Evolutionary conservation across 192 early-diverging fungal genomes (phyloP).

Genomic region (Cladochytrium replicatum): DNA sequence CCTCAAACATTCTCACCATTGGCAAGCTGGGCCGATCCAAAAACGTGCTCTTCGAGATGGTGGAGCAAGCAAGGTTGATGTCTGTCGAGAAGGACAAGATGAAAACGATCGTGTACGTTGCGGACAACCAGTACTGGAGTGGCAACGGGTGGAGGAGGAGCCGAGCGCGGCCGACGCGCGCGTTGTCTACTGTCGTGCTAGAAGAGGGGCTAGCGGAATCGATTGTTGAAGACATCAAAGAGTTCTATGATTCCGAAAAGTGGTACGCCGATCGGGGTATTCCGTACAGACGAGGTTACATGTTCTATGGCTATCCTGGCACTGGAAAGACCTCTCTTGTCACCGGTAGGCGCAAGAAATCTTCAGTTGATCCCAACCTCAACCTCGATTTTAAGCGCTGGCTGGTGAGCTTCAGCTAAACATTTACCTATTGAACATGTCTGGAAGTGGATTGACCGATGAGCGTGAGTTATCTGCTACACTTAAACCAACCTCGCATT

Average conservation of each 20-base stretch:
- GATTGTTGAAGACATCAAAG: conserved; percentile 24
- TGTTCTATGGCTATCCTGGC: conserved; percentile 62
- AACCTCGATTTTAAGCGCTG: conserved; percentile 53
- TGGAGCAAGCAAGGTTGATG: conserved; percentile 40
- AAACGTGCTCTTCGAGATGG: conserved; percentile 35
- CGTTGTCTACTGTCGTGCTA: conserved; percentile 31
- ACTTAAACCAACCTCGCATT: too few species aligned
- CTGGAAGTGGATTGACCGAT: conserved; percentile 55
- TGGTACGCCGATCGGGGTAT: conserved; percentile 47
- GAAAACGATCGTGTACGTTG: conserved; percentile 54
- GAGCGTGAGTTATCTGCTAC: conserved; percentile 26
- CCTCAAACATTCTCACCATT: too few species aligned
- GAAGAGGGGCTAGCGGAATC: conserved; percentile 14
- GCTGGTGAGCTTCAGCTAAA: conserved; percentile 69
- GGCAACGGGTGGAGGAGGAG: conserved; percentile 53
- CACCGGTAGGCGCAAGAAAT: too few species aligned
- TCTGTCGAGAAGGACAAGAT: conserved; percentile 49
- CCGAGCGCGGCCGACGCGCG: conserved; percentile 35
- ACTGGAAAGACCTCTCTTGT: conserved; percentile 62
- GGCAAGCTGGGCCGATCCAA: conserved; percentile 43
- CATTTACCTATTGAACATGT: conserved; percentile 60
- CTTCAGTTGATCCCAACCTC: too few species aligned
- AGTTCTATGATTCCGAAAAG: conserved; percentile 29
- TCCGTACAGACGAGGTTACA: conserved; percentile 56
- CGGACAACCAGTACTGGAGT: conserved; percentile 63